Conservation (phyloP, 1,284 basidiomycete species). For the Puccinia novopanici region DNA sequence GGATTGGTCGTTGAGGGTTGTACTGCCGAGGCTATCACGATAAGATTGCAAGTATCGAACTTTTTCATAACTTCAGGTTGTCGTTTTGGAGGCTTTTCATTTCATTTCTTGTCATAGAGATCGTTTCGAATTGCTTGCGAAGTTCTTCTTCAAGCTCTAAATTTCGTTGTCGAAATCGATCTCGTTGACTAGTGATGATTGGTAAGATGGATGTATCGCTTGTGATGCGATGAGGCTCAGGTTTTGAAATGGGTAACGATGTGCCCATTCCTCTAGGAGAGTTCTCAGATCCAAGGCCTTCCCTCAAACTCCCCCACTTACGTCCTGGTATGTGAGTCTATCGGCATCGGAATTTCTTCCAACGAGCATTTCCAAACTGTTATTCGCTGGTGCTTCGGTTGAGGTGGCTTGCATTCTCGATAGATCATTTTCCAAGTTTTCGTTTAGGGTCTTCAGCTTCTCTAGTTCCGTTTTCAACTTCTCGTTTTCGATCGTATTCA, state of each 20-base stretch:
- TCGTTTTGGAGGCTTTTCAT: constrained; percentile 84
- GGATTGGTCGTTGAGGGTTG: constrained; percentile 51
- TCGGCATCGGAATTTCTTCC: constrained; percentile 34
- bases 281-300: constrained; percentile 53
- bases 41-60: constrained; percentile 95
- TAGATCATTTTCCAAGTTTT: constrained; percentile 87
- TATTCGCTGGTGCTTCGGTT: constrained; percentile 58
- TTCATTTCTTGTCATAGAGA: constrained; percentile 83
- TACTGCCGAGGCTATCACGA: constrained; percentile 65
- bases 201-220: constrained; percentile 76
- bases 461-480: constrained; percentile 70
- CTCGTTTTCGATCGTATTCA: constrained; percentile 67
- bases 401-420: constrained; percentile 70
- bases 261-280: constrained; percentile 29
- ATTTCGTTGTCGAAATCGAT: constrained; percentile 91
- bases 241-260: constrained; percentile 33
- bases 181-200: constrained; percentile 93
- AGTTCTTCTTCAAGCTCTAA: constrained; percentile 97
- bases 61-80: constrained; percentile 93
- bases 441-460: constrained; percentile 76
- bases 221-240: constrained; percentile 29
- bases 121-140: constrained; percentile 86
- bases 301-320: constrained; percentile 64
- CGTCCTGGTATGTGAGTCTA: constrained; percentile 66
- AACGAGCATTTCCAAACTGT: constrained; percentile 53